Evolutionary conservation across 805 yeast genomes (phyloP).

Genomic region (Myxozyma geophila): DNA sequence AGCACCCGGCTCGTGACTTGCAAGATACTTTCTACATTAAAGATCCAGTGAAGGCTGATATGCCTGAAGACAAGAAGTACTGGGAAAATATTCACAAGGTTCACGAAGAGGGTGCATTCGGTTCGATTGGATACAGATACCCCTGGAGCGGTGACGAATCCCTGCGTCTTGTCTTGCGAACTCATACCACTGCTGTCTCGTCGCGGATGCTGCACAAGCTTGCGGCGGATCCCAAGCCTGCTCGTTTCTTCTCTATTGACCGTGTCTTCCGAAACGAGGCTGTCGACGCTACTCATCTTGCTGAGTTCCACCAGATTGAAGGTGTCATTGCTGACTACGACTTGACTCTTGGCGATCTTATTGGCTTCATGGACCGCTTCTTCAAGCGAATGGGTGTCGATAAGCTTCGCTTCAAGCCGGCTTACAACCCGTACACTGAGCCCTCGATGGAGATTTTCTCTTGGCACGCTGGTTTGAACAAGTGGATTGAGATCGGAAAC

Average conservation of each 20-base stretch:
- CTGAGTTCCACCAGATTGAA: slow-evolving; percentile 99
- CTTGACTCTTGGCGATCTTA: slow-evolving; percentile 91
- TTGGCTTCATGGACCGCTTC: slow-evolving; percentile 97
- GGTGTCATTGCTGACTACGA: slow-evolving; percentile 98
- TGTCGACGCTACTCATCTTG: slow-evolving; percentile 98
- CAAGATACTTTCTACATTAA: slow-evolving; percentile 98
- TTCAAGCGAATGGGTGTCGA: slow-evolving; percentile 97
- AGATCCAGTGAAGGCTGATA: slow-evolving; percentile 81
- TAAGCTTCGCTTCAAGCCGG: slow-evolving; percentile 94
- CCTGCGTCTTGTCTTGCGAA: slow-evolving; percentile 87
- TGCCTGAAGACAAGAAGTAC: slow-evolving; percentile 80
- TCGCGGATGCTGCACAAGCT: slow-evolving; percentile 83
- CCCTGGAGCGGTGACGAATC: slow-evolving; percentile 95
- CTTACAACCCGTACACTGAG: slow-evolving; percentile 98
- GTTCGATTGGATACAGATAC: slow-evolving; percentile 97
- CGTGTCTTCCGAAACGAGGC: slow-evolving; percentile 99
- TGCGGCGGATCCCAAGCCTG: slow-evolving; percentile 67
- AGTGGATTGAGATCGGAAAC: slow-evolving; percentile 99
- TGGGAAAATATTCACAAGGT: slow-evolving; percentile 78
- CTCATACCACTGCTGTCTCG: slow-evolving; percentile 96
- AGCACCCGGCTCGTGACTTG: slow-evolving; percentile 98
- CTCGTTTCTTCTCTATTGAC: slow-evolving; percentile 92
- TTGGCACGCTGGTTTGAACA: slow-evolving; percentile 89
- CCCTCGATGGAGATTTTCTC: slow-evolving; percentile 98
- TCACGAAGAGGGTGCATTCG: slow-evolving; percentile 88